Base-by-base conservation (phyloP, 2,329 filamentous ascomycete species). In the Tolypocladium cylindrosporum region DNA sequence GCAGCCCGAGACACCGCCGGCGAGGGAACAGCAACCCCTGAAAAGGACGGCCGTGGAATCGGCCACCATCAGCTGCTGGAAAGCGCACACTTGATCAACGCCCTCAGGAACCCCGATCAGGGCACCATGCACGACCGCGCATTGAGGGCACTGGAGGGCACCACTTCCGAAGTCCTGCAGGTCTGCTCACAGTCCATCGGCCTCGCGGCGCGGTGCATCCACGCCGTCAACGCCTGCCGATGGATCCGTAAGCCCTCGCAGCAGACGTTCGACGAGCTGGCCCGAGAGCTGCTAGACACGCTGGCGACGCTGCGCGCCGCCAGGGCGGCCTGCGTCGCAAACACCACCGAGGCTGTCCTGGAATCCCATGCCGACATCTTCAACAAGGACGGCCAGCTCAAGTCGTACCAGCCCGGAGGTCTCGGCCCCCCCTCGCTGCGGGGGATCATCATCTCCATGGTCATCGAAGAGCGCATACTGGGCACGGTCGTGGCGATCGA, bases 361-460 rank as follows among this genome's bases (percentile, higher is more conserved):
- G 64, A 72, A 10, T 70, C 64, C 0, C 71, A 79, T 54, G 67
- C 66, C 1, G 70, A 74, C 19, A 59, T 78, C 0, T 79, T 78
- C 56, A 74, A 77, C 39, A 68, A 71, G 2, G 60, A 69, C n/a
- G 76, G 75, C 1, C 64, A 65, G 4, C 58, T 78, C 1, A 73
- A 70, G 21, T 24, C 65, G 1, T 58, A 67, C 0, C 36, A 13
- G 10, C 19, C 48, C 9, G 63, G 65, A 3, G 60, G 64, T 11
- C 37, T 56, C 2, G 63, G 66, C 0, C 62, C 67, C 5, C 66
- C 67, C 0, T 64, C 67, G 9, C 58, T 79, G 2, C 66, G 70
- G 0, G 75, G 73, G 0, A 68, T 80, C n/a, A 67, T 78, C 2
- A 60, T 77, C 4, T 71, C 72, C 16, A 77, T 81, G 74, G 74